A percentile compares a stretch with the other conserved stretches of the same genome.
These are phyloP conservation scores for Nicotiana sylvestris DNA, from an alignment of 257 asterid genomes.

Conservation along the genomic window DNA sequence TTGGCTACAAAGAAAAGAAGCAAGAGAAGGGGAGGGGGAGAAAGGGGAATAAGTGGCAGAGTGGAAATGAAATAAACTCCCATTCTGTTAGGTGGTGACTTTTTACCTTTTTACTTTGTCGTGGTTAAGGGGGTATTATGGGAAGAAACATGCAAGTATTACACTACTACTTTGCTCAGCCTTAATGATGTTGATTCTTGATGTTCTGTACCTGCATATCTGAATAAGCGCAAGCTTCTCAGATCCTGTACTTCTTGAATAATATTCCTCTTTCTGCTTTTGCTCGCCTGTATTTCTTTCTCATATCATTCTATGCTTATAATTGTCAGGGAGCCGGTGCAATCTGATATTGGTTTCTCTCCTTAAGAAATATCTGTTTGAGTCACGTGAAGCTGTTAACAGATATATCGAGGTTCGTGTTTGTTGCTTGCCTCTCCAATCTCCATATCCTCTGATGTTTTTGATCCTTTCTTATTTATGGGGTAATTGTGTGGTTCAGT, in stretches of 20 bases:
- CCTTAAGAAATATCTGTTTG: slow-evolving; percentile 65
- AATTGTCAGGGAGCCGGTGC: slow-evolving; percentile 42
- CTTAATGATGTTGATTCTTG: background rate
- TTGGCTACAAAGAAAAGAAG: background rate
- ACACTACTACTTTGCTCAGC: background rate
- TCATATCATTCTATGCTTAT: slow-evolving; percentile 11
- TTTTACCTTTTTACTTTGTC: background rate
- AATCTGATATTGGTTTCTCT: slow-evolving; percentile 52
- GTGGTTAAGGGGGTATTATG: background rate
- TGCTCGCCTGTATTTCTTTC: background rate
- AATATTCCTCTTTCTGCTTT: background rate
- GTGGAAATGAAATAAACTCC: background rate
- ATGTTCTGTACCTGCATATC: background rate
- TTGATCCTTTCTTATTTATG: background rate
- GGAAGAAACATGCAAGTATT: background rate
- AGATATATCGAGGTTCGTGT: slow-evolving; percentile 53
- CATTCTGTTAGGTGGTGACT: background rate
- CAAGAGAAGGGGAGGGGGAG: background rate
- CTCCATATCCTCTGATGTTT: slow-evolving; percentile 1
- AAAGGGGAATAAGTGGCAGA: background rate
- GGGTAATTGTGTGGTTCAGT: slow-evolving; percentile 2
- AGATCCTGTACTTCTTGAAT: background rate
- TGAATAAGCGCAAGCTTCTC: background rate
- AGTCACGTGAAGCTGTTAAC: slow-evolving; percentile 55
- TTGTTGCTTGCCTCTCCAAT: background rate